Percentiles rank a stretch among this genome's conserved stretches.
phyloP scores from a whole-genome alignment of 2,329 filamentous ascomycete species.

The Westerdykella aurantiaca region DNA sequence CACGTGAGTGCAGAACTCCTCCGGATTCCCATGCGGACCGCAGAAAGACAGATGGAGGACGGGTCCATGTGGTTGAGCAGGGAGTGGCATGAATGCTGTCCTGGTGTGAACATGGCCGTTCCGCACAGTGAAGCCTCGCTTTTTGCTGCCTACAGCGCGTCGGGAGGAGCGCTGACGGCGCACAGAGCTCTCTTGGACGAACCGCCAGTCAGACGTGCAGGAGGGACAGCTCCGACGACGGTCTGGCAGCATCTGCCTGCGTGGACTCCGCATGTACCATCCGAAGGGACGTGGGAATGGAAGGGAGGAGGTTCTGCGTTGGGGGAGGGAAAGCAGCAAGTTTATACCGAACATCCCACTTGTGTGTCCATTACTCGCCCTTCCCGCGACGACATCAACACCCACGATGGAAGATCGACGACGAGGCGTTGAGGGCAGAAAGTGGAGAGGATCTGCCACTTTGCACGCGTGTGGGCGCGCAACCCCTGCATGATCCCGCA shows the following conservation, averaged over 20 bases:
- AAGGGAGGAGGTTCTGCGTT: neutral
- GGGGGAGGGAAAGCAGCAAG: neutral
- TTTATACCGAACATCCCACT: too few species aligned
- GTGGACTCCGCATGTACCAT: too few species aligned
- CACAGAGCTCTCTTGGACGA: too few species aligned
- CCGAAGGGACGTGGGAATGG: neutral
- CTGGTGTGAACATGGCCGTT: neutral
- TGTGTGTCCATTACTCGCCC: too few species aligned
- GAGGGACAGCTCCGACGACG: conserved; percentile 17
- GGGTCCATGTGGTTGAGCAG: neutral
- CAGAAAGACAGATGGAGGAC: conserved; percentile 1
- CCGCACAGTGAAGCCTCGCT: too few species aligned
- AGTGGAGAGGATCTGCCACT: conserved; percentile 25
- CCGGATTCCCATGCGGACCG: conserved; percentile 8
- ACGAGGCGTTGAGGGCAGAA: neutral
- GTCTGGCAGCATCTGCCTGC: too few species aligned
- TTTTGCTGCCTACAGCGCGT: conserved; percentile 1
- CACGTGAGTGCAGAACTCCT: conserved; percentile 13
- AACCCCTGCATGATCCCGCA: conserved; percentile 24
- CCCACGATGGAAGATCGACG: neutral
- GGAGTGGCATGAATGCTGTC: conserved; percentile 1
- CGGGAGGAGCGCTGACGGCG: conserved; percentile 9
- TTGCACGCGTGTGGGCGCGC: conserved; percentile 9
- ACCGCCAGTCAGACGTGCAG: conserved; percentile 25
- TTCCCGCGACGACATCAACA: too few species aligned